A percentile compares a stretch with the other conserved stretches of the same genome.
These are phyloP conservation scores for Sinapis alba DNA, from an alignment of 441 rosid species.

Conservation along the genomic window DNA sequence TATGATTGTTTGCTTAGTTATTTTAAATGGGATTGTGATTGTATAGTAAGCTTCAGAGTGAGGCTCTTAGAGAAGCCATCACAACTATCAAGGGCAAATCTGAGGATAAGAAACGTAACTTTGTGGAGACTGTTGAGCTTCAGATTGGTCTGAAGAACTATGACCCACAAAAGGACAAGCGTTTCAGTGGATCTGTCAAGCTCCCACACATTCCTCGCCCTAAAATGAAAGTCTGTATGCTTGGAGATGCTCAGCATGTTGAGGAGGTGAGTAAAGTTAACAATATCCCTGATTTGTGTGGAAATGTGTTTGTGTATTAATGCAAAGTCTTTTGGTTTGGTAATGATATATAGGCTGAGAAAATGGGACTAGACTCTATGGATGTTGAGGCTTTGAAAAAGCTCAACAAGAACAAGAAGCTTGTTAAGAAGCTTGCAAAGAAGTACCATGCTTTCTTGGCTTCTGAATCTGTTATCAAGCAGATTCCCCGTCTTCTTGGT, in stretches of 20 bases:
- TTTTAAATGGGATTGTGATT: background rate
- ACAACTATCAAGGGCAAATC: conserved; percentile 42
- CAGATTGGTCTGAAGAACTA: conserved; percentile 90
- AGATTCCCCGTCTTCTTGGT: conserved; percentile 96
- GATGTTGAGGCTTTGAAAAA: conserved; percentile 87
- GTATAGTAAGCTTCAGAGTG: conserved; percentile 80
- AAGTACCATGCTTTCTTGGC: conserved; percentile 94
- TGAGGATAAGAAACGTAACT: conserved; percentile 71
- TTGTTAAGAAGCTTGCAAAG: conserved; percentile 92
- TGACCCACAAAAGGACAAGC: conserved; percentile 95
- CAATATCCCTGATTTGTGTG: background rate
- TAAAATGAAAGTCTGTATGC: conserved; percentile 96
- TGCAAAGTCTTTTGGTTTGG: background rate
- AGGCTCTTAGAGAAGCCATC: conserved; percentile 74
- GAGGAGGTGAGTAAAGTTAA: conserved; percentile 61
- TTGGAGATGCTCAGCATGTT: conserved; percentile 96
- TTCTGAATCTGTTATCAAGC: conserved; percentile 95
- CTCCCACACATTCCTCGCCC: conserved; percentile 95
- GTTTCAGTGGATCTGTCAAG: conserved; percentile 95
- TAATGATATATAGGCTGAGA: conserved; percentile 59
- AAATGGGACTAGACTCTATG: conserved; percentile 70
- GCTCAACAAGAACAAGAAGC: conserved; percentile 86
- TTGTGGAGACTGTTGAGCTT: conserved; percentile 81
- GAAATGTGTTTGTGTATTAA: background rate
- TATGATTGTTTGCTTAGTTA: no score